A percentile compares a stretch with the other conserved stretches of the same genome.
These are phyloP conservation scores for Acidiella bohemica DNA, from an alignment of 495 filamentous ascomycete species.

Conservation along the genomic window DNA sequence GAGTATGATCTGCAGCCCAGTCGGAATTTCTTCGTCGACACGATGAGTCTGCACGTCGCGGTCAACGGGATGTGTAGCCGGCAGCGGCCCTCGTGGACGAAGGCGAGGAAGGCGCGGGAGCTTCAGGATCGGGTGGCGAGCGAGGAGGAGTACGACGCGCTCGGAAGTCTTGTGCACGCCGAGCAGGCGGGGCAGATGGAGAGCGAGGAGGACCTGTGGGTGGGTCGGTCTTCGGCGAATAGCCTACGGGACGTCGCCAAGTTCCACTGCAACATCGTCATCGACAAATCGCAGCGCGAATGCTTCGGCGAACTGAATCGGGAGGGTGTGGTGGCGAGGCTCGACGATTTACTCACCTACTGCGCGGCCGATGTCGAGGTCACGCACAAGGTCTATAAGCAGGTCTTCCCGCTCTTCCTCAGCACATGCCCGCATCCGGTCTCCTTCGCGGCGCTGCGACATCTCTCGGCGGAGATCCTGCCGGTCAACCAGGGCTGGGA, in stretches of 20 bases:
- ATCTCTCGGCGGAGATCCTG: slow-evolving; percentile 82
- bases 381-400: slow-evolving; percentile 83
- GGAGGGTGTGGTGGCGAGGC: slow-evolving; percentile 47
- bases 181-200: slow-evolving; percentile 44
- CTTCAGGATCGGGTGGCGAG: slow-evolving; percentile 65
- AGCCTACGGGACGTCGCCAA: slow-evolving; percentile 91
- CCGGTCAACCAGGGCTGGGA: slow-evolving; percentile 83
- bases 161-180: slow-evolving; percentile 56
- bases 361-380: slow-evolving; percentile 90
- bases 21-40: slow-evolving; percentile 82
- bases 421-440: slow-evolving; percentile 88
- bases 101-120: slow-evolving; percentile 78
- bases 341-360: slow-evolving; percentile 82
- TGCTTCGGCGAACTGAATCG: slow-evolving; percentile 74
- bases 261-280: slow-evolving; percentile 82
- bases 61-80: slow-evolving; percentile 98
- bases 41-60: slow-evolving; percentile 95
- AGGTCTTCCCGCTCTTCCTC: slow-evolving; percentile 80
- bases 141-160: slow-evolving; percentile 54
- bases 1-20: slow-evolving; percentile 78
- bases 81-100: slow-evolving; percentile 93
- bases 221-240: slow-evolving; percentile 86
- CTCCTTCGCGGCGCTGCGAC: slow-evolving; percentile 85
- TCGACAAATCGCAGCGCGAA: slow-evolving; percentile 81
- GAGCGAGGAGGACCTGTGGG: slow-evolving; percentile 91